Percentiles rank a stretch among this genome's conserved stretches.
Conservation (phyloP, 495 filamentous ascomycete genomes). For the Penicillium salamii region DNA sequence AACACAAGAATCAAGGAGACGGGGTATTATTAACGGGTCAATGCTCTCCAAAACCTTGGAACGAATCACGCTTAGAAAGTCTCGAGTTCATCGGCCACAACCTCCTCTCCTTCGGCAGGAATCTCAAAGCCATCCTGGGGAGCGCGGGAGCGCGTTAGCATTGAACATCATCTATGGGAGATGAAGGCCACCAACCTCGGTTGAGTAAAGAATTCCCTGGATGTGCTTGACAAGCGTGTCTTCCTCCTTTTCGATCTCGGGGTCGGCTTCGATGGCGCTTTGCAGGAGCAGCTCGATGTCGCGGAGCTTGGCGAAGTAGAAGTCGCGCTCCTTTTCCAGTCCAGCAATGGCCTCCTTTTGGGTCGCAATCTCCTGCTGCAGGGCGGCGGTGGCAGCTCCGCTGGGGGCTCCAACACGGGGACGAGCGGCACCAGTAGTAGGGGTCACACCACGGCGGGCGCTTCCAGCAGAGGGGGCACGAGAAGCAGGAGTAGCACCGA, state of each 20-base stretch:
- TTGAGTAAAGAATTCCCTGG: constrained; percentile 94
- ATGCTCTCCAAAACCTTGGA: constrained; percentile 10
- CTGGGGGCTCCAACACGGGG: constrained; percentile 48
- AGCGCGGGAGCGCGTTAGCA: too few relatives aligned
- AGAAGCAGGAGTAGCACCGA: constrained; percentile 33
- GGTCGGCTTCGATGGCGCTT: constrained; percentile 83
- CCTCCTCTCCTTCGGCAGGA: constrained; percentile 37
- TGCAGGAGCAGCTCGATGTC: constrained; percentile 96
- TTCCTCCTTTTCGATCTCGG: constrained; percentile 88
- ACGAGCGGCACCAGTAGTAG: constrained; percentile 59
- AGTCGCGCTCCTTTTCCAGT: constrained; percentile 90
- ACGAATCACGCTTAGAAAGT: constrained; percentile 41
- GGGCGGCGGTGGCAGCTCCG: constrained; percentile 57
- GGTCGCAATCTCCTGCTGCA: constrained; percentile 76
- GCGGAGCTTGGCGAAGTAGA: constrained; percentile 97
- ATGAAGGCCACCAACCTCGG: constrained; percentile 59
- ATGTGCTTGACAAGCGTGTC: constrained; percentile 89
- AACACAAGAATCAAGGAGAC: constrained; percentile 8
- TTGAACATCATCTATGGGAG: too few relatives aligned
- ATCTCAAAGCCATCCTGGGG: constrained; percentile 55
- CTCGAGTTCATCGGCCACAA: constrained; percentile 44
- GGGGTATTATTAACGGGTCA: constrained; percentile 27
- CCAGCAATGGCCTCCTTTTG: constrained; percentile 85
- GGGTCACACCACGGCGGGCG: constrained; percentile 65
- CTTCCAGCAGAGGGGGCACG: constrained; percentile 23